Base-by-base conservation (phyloP, 176 grass and related monocot species). In the Carex myosuroides region DNA sequence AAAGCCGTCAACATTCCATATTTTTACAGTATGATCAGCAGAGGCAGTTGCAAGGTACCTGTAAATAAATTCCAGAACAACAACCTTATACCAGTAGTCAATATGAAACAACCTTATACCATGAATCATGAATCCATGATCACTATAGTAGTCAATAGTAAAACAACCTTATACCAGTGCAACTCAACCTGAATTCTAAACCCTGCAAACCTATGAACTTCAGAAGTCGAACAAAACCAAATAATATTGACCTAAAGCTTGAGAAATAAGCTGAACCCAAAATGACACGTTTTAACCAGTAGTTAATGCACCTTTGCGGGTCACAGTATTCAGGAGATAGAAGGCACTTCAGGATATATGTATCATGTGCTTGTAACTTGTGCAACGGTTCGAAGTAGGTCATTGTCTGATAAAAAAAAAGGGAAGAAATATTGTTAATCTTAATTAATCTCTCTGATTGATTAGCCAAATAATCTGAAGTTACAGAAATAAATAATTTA, bases 1-100 rank as follows among this genome's bases (percentile, higher is more conserved):
- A 85, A 98, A 99, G 30, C 96, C 96, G 73, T 95, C 93, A 60
- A 94, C 96, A 79, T 95, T 95, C 93, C 93, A 99, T 84, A 99
- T 99, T 86, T 99, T 99, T 55, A 95, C 96, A 60, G 96, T 91
- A 86, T 89, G 83, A 70, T 99, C 96, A 53, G 93, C 90, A 85
- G 91, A 93, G 18, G 96, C 93, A 63, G 96, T 99, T 57, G 90
- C 96, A 84, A 95, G 96, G 79, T 95, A 95, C 90, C 96, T 99
- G 86, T n/a, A 80, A 85, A 85, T 18, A 55, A 55, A 70, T 64
- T 39, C 42, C 16, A 39, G 37, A 39, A 39, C 29, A 39, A 39
- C 37, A 29, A 29, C 29, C 29, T 29, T 29, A 29, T 29, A 29
- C 29, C 29, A 29, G 29, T 29, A 39, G 37, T 39, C 37, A 39